These are phyloP conservation scores for Dovyalis caffra DNA, from an alignment of 345 rosid species.

Conservation along the genomic window DNA sequence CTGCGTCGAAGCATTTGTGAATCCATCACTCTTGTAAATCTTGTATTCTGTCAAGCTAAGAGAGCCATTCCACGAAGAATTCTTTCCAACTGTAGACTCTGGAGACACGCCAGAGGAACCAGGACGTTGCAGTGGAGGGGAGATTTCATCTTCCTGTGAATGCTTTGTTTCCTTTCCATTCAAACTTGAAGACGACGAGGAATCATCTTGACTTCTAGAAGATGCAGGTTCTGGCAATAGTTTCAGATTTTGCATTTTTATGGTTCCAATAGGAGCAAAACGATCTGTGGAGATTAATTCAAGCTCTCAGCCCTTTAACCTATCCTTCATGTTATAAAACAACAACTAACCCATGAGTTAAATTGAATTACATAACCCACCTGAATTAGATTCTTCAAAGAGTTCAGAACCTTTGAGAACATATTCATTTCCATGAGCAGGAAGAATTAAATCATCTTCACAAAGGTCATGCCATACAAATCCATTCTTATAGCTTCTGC, in stretches of 20 bases:
- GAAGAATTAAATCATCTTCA: slow-evolving; percentile 81
- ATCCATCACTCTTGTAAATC: slow-evolving; percentile 60
- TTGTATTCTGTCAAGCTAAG: slow-evolving; percentile 78
- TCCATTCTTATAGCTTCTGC: slow-evolving; percentile 95
- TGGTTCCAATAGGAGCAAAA: slow-evolving; percentile 10
- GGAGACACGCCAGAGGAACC: slow-evolving; percentile 64
- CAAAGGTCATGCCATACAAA: slow-evolving; percentile 95
- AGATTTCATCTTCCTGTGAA: slow-evolving; percentile 77
- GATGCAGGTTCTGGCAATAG: slow-evolving; percentile 72
- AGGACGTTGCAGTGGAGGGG: slow-evolving; percentile 60
- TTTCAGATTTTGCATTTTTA: slow-evolving; percentile 25
- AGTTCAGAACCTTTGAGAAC: slow-evolving; percentile 96
- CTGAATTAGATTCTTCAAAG: slow-evolving; percentile 66
- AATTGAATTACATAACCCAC: slow-evolving; percentile 22
- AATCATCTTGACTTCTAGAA: slow-evolving; percentile 75
- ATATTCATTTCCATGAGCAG: slow-evolving; percentile 85
- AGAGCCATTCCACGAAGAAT: slow-evolving; percentile 64
- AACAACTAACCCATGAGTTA: background rate
- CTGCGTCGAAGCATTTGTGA: slow-evolving; percentile 90
- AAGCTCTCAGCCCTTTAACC: background rate
- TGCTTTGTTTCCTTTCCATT: slow-evolving; percentile 61
- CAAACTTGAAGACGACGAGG: slow-evolving; percentile 75
- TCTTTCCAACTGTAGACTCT: slow-evolving; percentile 61
- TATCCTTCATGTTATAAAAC: background rate
- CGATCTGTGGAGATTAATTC: slow-evolving; percentile 11